phyloP scores from a whole-genome alignment of 805 yeast genomes.

The Monosporozyma servazzii region DNA sequence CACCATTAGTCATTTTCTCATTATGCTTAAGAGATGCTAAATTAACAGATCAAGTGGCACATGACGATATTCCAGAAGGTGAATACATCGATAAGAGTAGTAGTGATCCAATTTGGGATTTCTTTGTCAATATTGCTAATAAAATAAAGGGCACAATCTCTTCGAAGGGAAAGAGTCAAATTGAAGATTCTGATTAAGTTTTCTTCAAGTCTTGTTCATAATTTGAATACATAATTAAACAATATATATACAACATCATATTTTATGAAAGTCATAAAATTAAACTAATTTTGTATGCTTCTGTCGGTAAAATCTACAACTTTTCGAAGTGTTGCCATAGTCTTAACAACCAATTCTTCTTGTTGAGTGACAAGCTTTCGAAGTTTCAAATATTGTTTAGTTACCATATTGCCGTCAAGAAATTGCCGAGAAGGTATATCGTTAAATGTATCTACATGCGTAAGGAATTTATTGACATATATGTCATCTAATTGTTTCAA shows the following conservation, averaged over 20 bases:
- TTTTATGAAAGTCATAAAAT: not conserved
- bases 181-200: not conserved
- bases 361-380: not conserved
- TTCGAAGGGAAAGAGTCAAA: not conserved
- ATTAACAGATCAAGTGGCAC: constrained; percentile 21
- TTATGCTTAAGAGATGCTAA: constrained; percentile 22
- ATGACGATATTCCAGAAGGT: constrained; percentile 22
- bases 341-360: not conserved
- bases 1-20: constrained; percentile 19
- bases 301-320: not conserved
- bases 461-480: not conserved
- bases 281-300: not conserved
- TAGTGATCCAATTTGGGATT: constrained; percentile 17
- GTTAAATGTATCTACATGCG: not conserved
- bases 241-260: not conserved
- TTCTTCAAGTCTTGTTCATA: not conserved
- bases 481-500: not conserved
- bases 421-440: not conserved
- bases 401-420: not conserved
- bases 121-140: not conserved
- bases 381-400: not conserved
- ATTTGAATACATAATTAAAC: not conserved
- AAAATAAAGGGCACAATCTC: not conserved
- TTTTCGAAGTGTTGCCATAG: not conserved
- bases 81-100: constrained; percentile 14